Conservation (phyloP, 352 stramenopile genomes). For the Pythium monospermum region DNA sequence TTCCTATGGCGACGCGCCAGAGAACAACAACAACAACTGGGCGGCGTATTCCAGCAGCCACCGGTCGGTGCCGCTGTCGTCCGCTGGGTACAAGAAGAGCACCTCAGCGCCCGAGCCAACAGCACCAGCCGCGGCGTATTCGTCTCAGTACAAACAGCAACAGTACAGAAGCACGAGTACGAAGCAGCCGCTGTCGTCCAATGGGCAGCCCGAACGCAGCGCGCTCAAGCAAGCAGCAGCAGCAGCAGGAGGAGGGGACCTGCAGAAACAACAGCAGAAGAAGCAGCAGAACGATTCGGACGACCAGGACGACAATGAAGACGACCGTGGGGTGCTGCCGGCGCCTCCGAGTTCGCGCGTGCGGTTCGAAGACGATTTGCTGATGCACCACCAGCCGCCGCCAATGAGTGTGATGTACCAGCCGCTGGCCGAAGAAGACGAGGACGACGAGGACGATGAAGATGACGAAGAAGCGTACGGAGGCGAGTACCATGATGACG, state of each 20-base stretch:
- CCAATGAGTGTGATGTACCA: constrained; percentile 1
- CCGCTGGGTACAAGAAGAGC: too few relatives aligned
- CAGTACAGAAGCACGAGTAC: too few relatives aligned
- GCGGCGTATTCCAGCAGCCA: constrained; percentile 8
- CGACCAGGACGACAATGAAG: constrained; percentile 10
- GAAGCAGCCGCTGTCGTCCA: constrained; percentile 2
- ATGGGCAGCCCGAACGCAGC: constrained; percentile 5
- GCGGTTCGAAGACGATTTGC: constrained; percentile 24
- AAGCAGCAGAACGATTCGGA: neutral
- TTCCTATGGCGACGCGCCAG: neutral
- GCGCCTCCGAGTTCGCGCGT: constrained; percentile 41
- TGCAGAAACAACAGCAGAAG: neutral
- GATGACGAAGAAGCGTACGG: constrained; percentile 2
- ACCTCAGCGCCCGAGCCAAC: neutral
- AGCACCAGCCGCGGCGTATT: neutral
- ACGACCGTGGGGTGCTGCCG: constrained; percentile 9
- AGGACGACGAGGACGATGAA: constrained; percentile 3
- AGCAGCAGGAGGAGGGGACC: neutral
- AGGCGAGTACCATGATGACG: neutral
- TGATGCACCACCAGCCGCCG: too few relatives aligned
- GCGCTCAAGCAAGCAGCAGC: constrained; percentile 12
- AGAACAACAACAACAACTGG: too few relatives aligned
- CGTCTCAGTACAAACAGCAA: neutral
- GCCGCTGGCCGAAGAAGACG: constrained; percentile 6
- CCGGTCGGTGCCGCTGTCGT: constrained; percentile 12